A percentile compares a stretch with the other conserved stretches of the same genome.
phyloP scores from a whole-genome alignment of 352 stramenopile species.

The Phytophthora aleatoria region DNA sequence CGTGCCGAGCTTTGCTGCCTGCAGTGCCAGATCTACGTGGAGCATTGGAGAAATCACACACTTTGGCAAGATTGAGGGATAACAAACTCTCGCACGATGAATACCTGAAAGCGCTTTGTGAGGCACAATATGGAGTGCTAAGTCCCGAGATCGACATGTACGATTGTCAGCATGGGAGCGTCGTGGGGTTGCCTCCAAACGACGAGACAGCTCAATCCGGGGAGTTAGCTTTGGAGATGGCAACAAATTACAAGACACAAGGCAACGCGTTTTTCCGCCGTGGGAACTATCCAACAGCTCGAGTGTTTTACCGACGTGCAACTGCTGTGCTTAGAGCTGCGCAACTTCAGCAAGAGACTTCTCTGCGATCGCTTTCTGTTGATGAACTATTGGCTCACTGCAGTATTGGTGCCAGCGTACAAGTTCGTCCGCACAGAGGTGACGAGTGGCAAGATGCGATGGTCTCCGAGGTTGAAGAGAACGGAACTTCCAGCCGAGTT shows the following conservation, averaged over 20 bases:
- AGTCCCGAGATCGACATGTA: conserved; percentile 55
- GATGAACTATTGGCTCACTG: conserved; percentile 43
- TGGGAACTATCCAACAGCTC: conserved; percentile 61
- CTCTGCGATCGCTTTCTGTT: conserved; percentile 34
- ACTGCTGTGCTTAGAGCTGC: conserved; percentile 52
- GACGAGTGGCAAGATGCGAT: conserved; percentile 56
- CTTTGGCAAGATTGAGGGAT: conserved; percentile 40
- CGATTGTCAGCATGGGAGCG: conserved; percentile 53
- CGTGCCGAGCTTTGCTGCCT: conserved; percentile 32
- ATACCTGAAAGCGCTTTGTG: conserved; percentile 49
- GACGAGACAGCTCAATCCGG: conserved; percentile 6
- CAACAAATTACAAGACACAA: conserved; percentile 47
- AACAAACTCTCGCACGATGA: conserved; percentile 43
- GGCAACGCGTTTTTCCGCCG: conserved; percentile 70
- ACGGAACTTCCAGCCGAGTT: conserved; percentile 36
- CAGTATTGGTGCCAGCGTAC: conserved; percentile 61
- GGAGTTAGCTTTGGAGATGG: conserved; percentile 27
- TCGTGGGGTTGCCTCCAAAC: conserved; percentile 55
- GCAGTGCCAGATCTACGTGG: conserved; percentile 57
- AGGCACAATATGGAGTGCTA: conserved; percentile 46
- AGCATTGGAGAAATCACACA: conserved; percentile 55
- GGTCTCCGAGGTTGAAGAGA: conserved; percentile 63
- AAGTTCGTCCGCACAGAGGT: conserved; percentile 33
- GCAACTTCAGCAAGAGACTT: conserved; percentile 53
- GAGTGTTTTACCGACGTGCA: conserved; percentile 66